Percentiles rank a stretch among this genome's conserved stretches.
phyloP scores from a whole-genome alignment of 2,329 filamentous ascomycete genomes.

The Sporothrix schenckii region DNA sequence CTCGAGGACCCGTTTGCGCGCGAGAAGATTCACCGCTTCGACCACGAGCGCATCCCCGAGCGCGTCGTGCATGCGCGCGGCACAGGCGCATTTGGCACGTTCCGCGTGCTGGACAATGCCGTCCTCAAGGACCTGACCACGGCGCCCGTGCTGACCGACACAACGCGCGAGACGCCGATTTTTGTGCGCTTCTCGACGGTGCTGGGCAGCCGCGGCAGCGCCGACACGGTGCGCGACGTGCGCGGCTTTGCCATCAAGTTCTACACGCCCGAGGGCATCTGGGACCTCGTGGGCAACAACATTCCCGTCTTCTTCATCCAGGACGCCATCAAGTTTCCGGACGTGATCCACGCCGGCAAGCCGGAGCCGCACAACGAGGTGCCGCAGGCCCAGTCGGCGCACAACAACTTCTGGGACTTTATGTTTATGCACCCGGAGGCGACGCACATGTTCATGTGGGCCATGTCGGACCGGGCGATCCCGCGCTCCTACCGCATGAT shows the following conservation, averaged over 20 bases:
- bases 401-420: constrained; percentile 81
- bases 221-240: constrained; percentile 82
- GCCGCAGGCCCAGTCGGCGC: constrained; percentile 70
- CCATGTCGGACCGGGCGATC: constrained; percentile 73
- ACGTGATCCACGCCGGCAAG: constrained; percentile 65
- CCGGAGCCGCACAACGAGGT: constrained; percentile 72
- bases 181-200: constrained; percentile 80
- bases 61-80: constrained; percentile 44
- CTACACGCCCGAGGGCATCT: constrained; percentile 77
- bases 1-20: constrained; percentile 72
- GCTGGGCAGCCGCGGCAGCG: constrained; percentile 71
- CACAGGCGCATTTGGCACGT: constrained; percentile 51
- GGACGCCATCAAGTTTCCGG: constrained; percentile 73
- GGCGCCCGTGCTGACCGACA: constrained; percentile 68
- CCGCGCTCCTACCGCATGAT: constrained; percentile 80
- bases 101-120: constrained; percentile 63
- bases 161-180: constrained; percentile 61
- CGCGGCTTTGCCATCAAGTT: constrained; percentile 78
- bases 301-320: constrained; percentile 78
- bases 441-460: constrained; percentile 79
- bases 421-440: constrained; percentile 68
- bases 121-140: constrained; percentile 61
- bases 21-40: constrained; percentile 79
- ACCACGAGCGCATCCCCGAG: constrained; percentile 55
- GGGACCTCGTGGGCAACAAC: constrained; percentile 74